A percentile compares a stretch with the other conserved stretches of the same genome.
Evolutionary conservation across 257 asterid species (phyloP).

Genomic region (Perilla frutescens): DNA sequence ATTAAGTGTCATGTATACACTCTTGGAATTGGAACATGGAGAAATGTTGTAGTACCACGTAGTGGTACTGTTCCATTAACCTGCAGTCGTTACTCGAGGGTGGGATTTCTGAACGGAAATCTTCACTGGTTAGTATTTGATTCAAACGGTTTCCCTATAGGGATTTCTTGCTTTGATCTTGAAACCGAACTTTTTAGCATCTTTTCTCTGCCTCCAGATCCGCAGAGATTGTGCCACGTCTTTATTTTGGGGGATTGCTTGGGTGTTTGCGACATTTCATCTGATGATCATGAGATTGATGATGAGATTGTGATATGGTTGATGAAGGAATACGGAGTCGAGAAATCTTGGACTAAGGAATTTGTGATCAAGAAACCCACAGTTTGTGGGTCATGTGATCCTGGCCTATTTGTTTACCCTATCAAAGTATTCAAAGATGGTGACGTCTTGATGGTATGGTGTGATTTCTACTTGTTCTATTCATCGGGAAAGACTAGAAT

Average conservation of each 20-base stretch:
- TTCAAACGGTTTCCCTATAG: neutral
- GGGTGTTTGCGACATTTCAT: conserved; percentile 38
- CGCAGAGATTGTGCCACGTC: neutral
- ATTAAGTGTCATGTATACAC: conserved; percentile 46
- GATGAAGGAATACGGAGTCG: conserved; percentile 53
- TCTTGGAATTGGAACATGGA: conserved; percentile 52
- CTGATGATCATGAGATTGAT: conserved; percentile 14
- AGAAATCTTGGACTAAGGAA: conserved; percentile 46
- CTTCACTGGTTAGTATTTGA: conserved; percentile 54
- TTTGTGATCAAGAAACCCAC: conserved; percentile 29
- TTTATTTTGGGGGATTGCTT: conserved; percentile 31
- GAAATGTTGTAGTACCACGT: neutral
- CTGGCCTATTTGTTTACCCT: conserved; percentile 13
- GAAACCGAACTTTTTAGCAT: conserved; percentile 18
- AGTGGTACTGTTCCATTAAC: too few relatives aligned
- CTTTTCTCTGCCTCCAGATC: neutral
- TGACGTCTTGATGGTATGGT: conserved; percentile 42
- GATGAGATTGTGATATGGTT: conserved; percentile 48
- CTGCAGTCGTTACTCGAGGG: too few relatives aligned
- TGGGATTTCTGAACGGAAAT: conserved; percentile 39
- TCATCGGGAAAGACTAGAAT: conserved; percentile 33
- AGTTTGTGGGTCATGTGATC: neutral
- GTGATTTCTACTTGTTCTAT: conserved; percentile 34
- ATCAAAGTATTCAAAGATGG: conserved; percentile 49
- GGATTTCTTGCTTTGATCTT: conserved; percentile 46